Evolutionary conservation across 305 asterid genomes (phyloP).

Genomic region (Caryopteris hybrid): DNA sequence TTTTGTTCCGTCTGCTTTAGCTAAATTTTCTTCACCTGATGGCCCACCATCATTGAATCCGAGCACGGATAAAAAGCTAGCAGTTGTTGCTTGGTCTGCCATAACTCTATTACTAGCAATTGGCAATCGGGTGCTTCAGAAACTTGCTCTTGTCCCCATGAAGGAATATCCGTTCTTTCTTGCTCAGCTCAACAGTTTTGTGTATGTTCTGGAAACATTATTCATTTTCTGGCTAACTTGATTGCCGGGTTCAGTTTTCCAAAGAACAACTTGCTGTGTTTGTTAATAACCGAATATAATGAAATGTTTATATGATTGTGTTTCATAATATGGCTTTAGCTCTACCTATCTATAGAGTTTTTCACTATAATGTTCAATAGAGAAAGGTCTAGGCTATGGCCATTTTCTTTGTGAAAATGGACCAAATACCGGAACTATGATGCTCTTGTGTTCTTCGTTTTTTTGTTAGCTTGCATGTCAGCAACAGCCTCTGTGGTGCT

Average conservation of each 20-base stretch:
- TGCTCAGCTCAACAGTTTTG: constrained; percentile 65
- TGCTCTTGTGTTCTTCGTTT: too few relatives aligned
- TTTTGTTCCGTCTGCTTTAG: constrained; percentile 20
- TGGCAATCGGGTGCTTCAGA: constrained; percentile 64
- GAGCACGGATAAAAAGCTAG: constrained; percentile 15
- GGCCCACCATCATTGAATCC: too few relatives aligned
- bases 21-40: background rate
- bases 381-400: background rate
- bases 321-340: background rate
- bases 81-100: constrained; percentile 39
- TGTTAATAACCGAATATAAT: background rate
- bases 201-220: constrained; percentile 24
- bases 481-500: too few relatives aligned
- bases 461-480: too few relatives aligned
- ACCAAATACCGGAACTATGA: too few relatives aligned
- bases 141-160: constrained; percentile 86
- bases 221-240: background rate
- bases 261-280: background rate
- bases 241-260: background rate
- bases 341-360: background rate
- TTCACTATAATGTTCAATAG: background rate
- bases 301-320: background rate
- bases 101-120: constrained; percentile 41
- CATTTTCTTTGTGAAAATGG: background rate
- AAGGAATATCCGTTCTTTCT: constrained; percentile 68